Evolutionary conservation across 1,284 basidiomycete species (phyloP).

Genomic region (Cystobasidiaceae sp.): DNA sequence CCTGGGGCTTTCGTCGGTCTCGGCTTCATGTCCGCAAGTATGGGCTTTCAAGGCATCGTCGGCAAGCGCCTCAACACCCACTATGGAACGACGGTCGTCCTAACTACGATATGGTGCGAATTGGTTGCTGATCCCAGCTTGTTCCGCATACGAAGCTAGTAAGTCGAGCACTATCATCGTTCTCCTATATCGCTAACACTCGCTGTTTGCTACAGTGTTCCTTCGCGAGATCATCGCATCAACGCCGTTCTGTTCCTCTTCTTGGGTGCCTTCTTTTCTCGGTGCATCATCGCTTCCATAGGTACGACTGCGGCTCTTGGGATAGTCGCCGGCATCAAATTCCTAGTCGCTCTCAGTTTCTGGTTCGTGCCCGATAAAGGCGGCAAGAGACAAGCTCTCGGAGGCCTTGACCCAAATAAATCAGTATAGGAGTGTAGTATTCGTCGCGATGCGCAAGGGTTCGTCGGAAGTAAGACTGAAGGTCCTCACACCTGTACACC

Average conservation of each 20-base stretch:
- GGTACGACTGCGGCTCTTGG: constrained; percentile 20
- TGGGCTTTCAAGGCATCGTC: constrained; percentile 65
- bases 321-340: constrained; percentile 27
- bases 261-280: constrained; percentile 19
- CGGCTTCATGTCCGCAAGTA: constrained; percentile 66
- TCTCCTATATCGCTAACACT: not conserved
- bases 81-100: constrained; percentile 5
- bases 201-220: constrained; percentile 3
- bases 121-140: constrained; percentile 25
- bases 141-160: not conserved
- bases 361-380: constrained; percentile 27
- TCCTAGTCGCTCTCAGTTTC: constrained; percentile 22
- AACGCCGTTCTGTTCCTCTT: constrained; percentile 22
- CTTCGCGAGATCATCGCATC: constrained; percentile 20
- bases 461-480: too few relatives aligned
- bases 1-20: constrained; percentile 60
- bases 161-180: not conserved
- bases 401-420: not conserved
- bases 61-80: constrained; percentile 55
- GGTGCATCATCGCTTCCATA: not conserved
- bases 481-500: too few relatives aligned
- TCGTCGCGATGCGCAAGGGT: too few relatives aligned
- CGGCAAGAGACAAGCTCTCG: constrained; percentile 1
- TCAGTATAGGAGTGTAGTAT: not conserved
- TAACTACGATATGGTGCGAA: constrained; percentile 27